Percentiles rank a stretch among this genome's conserved stretches.
phyloP scores from a whole-genome alignment of 148 eudicot genomes.

The Vaccinium darrowii region DNA sequence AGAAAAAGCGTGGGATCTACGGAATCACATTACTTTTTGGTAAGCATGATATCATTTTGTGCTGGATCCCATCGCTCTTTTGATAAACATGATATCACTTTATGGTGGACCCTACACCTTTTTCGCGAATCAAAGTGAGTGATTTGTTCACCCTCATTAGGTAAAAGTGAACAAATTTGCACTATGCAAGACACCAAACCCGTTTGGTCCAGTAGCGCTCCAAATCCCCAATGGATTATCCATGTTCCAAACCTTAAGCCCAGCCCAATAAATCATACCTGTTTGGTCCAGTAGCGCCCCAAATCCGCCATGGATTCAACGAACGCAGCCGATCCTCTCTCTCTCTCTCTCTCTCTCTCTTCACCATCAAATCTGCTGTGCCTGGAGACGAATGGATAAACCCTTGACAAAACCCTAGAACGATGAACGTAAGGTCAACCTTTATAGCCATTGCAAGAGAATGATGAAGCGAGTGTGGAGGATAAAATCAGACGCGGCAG shows the following conservation, averaged over 20 bases:
- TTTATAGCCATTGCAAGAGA: background rate
- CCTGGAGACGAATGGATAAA: background rate
- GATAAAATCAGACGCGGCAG: slow-evolving; percentile 19
- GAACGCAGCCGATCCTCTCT: background rate
- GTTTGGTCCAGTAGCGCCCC: background rate
- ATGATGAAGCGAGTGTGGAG: slow-evolving; percentile 32
- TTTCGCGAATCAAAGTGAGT: too few relatives aligned
- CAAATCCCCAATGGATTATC: too few relatives aligned
- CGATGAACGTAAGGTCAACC: background rate
- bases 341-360: background rate
- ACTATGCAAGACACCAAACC: too few relatives aligned
- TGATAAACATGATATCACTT: too few relatives aligned
- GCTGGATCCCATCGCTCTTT: too few relatives aligned
- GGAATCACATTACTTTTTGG: too few relatives aligned
- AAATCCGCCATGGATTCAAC: background rate
- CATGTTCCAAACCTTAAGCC: background rate
- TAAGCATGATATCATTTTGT: too few relatives aligned
- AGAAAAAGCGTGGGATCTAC: too few relatives aligned
- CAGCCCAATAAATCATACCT: background rate
- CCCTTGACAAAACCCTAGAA: background rate
- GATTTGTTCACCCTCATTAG: too few relatives aligned
- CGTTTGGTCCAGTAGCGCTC: too few relatives aligned
- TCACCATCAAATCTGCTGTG: background rate
- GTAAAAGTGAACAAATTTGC: too few relatives aligned
- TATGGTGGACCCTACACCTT: too few relatives aligned